Percentiles rank a stretch among this genome's conserved stretches.
Conservation (phyloP, 148 eudicot species). For the Chenopodium suecicum region DNA sequence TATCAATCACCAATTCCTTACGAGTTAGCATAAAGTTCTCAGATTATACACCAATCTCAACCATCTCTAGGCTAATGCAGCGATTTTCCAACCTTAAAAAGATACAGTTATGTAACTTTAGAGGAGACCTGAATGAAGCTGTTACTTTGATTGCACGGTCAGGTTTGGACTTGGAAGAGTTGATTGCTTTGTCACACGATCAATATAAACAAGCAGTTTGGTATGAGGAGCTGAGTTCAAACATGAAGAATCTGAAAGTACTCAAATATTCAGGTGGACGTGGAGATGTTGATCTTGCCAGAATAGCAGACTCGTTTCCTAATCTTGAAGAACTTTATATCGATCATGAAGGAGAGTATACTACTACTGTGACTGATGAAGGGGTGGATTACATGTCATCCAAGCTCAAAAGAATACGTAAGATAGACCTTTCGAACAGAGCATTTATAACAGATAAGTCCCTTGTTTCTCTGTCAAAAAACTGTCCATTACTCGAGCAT, state of each 20-base stretch:
- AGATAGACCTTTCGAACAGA: conserved; percentile 17
- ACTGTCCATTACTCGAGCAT: conserved; percentile 17
- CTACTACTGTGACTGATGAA: conserved; percentile 23
- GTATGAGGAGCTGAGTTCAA: conserved; percentile 19
- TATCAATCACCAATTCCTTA: conserved; percentile 10
- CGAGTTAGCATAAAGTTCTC: conserved; percentile 1
- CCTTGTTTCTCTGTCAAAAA: conserved; percentile 23
- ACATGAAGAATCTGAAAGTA: conserved; percentile 24
- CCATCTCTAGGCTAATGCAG: conserved; percentile 18
- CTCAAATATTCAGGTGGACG: conserved; percentile 22
- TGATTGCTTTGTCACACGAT: conserved; percentile 20
- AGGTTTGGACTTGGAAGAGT: conserved; percentile 24
- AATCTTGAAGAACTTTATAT: conserved; percentile 23
- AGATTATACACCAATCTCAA: conserved; percentile 15
- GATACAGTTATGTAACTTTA: conserved; percentile 14
- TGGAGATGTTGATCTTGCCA: conserved; percentile 28
- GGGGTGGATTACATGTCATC: conserved; percentile 22
- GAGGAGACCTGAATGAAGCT: conserved; percentile 26
- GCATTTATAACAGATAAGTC: conserved; percentile 23
- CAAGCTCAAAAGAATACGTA: conserved; percentile 21
- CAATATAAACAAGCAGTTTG: not conserved
- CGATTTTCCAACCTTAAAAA: conserved; percentile 22
- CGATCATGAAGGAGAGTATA: not conserved
- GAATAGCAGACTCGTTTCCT: conserved; percentile 21
- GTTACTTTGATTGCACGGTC: conserved; percentile 23